Evolutionary conservation across 805 yeast genomes (phyloP).

Genomic region (Ogataea neopini): DNA sequence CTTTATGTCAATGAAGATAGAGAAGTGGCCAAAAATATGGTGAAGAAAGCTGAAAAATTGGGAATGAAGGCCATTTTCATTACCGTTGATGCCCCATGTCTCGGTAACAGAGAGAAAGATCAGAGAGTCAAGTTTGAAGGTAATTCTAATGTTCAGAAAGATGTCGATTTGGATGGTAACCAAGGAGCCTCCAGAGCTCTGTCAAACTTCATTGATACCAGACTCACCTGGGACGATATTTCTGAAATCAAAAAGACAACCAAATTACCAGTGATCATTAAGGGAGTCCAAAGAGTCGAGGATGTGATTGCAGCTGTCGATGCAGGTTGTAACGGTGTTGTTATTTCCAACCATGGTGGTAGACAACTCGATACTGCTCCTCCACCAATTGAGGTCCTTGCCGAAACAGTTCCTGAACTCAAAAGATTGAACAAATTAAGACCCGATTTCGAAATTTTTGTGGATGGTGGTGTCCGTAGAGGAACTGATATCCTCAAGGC

Average conservation of each 20-base stretch:
- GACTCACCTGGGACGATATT: constrained; percentile 65
- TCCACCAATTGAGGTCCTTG: constrained; percentile 74
- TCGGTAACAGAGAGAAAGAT: constrained; percentile 84
- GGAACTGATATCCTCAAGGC: constrained; percentile 70
- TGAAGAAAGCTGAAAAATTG: constrained; percentile 69
- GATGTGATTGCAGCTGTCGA: constrained; percentile 76
- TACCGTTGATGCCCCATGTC: constrained; percentile 90
- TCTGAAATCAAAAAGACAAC: constrained; percentile 56
- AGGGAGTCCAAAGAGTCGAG: constrained; percentile 83
- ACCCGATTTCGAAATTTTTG: constrained; percentile 55
- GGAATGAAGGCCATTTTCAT: constrained; percentile 83
- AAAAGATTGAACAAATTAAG: constrained; percentile 45
- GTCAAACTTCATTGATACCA: constrained; percentile 79
- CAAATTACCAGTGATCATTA: constrained; percentile 65
- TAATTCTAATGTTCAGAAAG: constrained; percentile 47
- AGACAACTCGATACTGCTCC: constrained; percentile 81
- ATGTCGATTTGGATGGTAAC: constrained; percentile 54
- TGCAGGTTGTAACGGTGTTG: constrained; percentile 74
- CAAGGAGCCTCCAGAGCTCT: constrained; percentile 89
- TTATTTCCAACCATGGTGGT: constrained; percentile 88
- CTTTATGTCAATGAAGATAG: constrained; percentile 81
- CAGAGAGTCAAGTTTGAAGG: constrained; percentile 33
- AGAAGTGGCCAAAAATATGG: constrained; percentile 55
- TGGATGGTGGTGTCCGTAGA: constrained; percentile 72
- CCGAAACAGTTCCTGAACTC: constrained; percentile 62